A percentile compares a stretch with the other conserved stretches of the same genome.
phyloP scores from a whole-genome alignment of 495 filamentous ascomycete species.

The Tuber umbilicatum region DNA sequence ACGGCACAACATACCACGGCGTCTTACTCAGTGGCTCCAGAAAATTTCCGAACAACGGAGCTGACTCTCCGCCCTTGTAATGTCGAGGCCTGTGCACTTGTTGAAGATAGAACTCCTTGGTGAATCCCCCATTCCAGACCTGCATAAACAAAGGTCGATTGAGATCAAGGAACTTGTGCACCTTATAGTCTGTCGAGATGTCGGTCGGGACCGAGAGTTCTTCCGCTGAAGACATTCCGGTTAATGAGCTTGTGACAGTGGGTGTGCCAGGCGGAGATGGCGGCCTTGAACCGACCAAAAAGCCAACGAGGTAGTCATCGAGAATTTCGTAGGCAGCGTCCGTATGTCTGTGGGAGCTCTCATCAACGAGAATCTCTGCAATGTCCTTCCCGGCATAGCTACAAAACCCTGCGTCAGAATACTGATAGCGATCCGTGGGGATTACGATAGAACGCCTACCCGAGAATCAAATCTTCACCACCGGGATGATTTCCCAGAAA shows the following conservation, averaged over 20 bases:
- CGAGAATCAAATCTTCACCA: slow-evolving; percentile 77
- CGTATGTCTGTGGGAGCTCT: slow-evolving; percentile 72
- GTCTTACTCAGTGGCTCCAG: slow-evolving; percentile 91
- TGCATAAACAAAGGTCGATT: slow-evolving; percentile 78
- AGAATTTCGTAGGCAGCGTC: slow-evolving; percentile 92
- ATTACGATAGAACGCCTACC: slow-evolving; percentile 45
- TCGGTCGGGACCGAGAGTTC: slow-evolving; percentile 85
- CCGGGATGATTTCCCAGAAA: slow-evolving; percentile 88
- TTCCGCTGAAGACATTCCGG: slow-evolving; percentile 77
- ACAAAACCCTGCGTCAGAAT: slow-evolving; percentile 12
- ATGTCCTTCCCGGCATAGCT: slow-evolving; percentile 77
- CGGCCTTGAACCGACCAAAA: slow-evolving; percentile 47
- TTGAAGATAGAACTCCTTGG: slow-evolving; percentile 87
- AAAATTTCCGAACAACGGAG: slow-evolving; percentile 95
- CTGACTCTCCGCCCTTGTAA: slow-evolving; percentile 85
- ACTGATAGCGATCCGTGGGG: neutral
- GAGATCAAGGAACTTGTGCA: slow-evolving; percentile 89
- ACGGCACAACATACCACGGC: slow-evolving; percentile 82
- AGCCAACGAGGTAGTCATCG: slow-evolving; percentile 74
- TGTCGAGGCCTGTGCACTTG: slow-evolving; percentile 93
- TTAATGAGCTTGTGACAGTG: slow-evolving; percentile 56
- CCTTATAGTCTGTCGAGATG: slow-evolving; percentile 62
- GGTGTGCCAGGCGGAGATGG: slow-evolving; percentile 38
- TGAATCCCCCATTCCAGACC: slow-evolving; percentile 81
- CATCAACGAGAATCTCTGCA: slow-evolving; percentile 72